Evolutionary conservation across 371 early-diverging fungal genomes (phyloP).

Genomic region (Haplosporangium sp.): DNA sequence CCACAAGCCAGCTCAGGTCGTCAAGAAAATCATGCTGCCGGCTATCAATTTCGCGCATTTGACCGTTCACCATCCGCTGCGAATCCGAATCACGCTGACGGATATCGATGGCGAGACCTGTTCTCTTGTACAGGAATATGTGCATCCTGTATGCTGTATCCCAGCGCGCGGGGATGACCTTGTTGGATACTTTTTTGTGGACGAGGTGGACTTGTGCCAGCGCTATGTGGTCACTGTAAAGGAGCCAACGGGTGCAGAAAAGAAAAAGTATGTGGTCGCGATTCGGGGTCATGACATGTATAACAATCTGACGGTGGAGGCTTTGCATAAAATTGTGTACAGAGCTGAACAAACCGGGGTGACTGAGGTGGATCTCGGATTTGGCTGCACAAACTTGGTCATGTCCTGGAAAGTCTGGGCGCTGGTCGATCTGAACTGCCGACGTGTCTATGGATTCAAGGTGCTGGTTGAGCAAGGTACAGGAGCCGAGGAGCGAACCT

Average conservation of each 20-base stretch:
- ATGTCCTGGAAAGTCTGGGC: constrained; percentile 27
- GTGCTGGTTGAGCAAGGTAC: constrained; percentile 19
- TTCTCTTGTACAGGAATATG: constrained; percentile 44
- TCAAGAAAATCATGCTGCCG: constrained; percentile 6
- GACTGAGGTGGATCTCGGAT: constrained; percentile 24
- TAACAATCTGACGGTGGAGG: constrained; percentile 8
- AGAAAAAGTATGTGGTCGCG: not conserved
- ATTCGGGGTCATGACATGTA: not conserved
- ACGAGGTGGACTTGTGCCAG: constrained; percentile 22
- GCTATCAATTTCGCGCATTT: constrained; percentile 31
- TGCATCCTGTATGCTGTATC: constrained; percentile 17
- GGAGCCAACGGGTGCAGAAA: not conserved
- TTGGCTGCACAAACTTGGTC: constrained; percentile 9
- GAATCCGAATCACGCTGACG: constrained; percentile 33
- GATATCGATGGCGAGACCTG: constrained; percentile 40
- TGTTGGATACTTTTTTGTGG: constrained; percentile 40
- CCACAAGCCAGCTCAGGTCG: constrained; percentile 20
- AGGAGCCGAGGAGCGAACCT: not conserved
- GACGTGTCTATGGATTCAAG: constrained; percentile 35
- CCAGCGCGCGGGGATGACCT: constrained; percentile 9
- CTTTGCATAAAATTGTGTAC: constrained; percentile 18
- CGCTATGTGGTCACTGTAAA: constrained; percentile 8
- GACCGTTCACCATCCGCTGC: constrained; percentile 33
- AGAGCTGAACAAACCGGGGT: constrained; percentile 18
- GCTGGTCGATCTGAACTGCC: constrained; percentile 27